Percentiles rank a stretch among this genome's conserved stretches.
These are phyloP conservation scores for Boletus edulis DNA, from an alignment of 768 basidiomycete genomes.

Conservation along the genomic window DNA sequence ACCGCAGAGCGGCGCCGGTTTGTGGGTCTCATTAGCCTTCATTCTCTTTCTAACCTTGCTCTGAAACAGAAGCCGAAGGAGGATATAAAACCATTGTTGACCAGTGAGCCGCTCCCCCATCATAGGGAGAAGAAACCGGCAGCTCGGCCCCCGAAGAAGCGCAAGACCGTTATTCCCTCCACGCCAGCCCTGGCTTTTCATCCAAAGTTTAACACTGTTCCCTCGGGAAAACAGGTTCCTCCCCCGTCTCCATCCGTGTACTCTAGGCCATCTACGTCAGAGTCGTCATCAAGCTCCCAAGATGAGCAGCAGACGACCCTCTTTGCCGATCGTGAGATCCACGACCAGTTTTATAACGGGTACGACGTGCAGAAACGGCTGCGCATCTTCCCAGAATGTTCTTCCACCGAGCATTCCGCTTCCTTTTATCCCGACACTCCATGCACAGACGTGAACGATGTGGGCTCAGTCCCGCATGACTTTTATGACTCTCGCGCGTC, in stretches of 20 bases:
- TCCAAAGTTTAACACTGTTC: slow-evolving; percentile 19
- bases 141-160: slow-evolving; percentile 17
- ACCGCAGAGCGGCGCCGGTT: slow-evolving; percentile 22
- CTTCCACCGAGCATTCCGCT: slow-evolving; percentile 4
- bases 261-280: slow-evolving; percentile 10
- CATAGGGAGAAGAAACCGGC: slow-evolving; percentile 24
- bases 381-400: slow-evolving; percentile 10
- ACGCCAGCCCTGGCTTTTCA: slow-evolving; percentile 20
- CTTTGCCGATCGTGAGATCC: slow-evolving; percentile 7
- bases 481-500: slow-evolving; percentile 21
- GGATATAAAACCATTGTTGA: slow-evolving; percentile 18
- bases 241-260: slow-evolving; percentile 1
- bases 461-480: slow-evolving; percentile 11
- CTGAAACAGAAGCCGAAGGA: slow-evolving; percentile 21
- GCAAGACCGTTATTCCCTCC: slow-evolving; percentile 20
- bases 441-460: slow-evolving; percentile 13
- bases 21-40: slow-evolving; percentile 14
- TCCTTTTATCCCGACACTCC: slow-evolving; percentile 12
- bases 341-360: slow-evolving; percentile 5
- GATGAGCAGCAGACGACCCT: slow-evolving; percentile 11
- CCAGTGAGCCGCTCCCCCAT: slow-evolving; percentile 21
- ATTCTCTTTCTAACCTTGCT: slow-evolving; percentile 11
- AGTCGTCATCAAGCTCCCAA: slow-evolving; percentile 6
- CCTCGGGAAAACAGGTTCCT: slow-evolving; percentile 23
- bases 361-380: slow-evolving; percentile 16